A percentile compares a stretch with the other conserved stretches of the same genome.
Evolutionary conservation across 106 monocot genomes (phyloP).

Genomic region (Phalaenopsis aphrodite): DNA sequence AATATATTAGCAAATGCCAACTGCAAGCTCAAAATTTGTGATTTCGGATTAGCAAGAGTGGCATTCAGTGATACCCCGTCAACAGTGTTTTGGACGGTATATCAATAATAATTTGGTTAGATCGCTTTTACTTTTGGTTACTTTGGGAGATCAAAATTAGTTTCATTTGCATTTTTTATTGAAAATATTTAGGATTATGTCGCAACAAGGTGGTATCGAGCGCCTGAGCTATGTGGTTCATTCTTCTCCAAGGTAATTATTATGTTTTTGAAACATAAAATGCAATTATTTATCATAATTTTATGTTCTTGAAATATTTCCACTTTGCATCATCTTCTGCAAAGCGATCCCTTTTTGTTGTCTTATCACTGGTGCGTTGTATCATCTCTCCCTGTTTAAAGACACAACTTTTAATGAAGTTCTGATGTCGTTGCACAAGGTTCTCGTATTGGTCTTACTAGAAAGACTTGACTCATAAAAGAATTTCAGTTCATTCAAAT

Average conservation of each 20-base stretch:
- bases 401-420: neutral
- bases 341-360: neutral
- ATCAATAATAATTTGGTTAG: slow-evolving; percentile 1
- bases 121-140: neutral
- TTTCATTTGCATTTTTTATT: neutral
- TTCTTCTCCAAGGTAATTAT: slow-evolving; percentile 71
- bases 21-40: slow-evolving; percentile 91
- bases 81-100: slow-evolving; percentile 64
- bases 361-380: neutral
- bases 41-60: slow-evolving; percentile 89
- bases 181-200: slow-evolving; percentile 73
- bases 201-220: slow-evolving; percentile 93
- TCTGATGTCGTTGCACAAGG: neutral
- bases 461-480: neutral
- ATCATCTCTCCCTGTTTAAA: neutral
- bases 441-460: neutral
- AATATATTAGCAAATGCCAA: slow-evolving; percentile 91
- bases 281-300: slow-evolving; percentile 1
- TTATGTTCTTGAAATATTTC: neutral
- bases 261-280: neutral
- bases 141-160: neutral
- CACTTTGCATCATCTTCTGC: neutral
- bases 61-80: slow-evolving; percentile 81
- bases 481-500: neutral
- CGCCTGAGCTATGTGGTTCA: slow-evolving; percentile 87